A percentile compares a stretch with the other conserved stretches of the same genome.
These are phyloP conservation scores for Ophiocordyceps camponoti-rufipedis DNA, from an alignment of 2,329 filamentous ascomycete genomes.

Conservation along the genomic window DNA sequence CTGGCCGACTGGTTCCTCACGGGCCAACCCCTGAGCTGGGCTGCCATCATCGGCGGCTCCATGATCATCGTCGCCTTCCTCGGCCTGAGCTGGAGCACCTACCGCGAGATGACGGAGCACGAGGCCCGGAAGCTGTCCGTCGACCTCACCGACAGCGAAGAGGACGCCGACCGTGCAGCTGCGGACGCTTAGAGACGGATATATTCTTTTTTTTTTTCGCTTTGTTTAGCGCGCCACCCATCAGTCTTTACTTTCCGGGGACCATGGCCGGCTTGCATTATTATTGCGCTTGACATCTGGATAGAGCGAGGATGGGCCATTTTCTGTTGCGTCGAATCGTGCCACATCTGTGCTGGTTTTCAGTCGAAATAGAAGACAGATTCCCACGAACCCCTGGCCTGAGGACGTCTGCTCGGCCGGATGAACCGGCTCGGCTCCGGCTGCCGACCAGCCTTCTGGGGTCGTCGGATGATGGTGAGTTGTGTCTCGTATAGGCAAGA, in stretches of 20 bases:
- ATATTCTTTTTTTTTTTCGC: no score
- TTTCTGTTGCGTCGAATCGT: no score
- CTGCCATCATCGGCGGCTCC: conserved; percentile 64
- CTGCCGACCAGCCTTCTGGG: not conserved
- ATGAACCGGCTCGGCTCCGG: no score
- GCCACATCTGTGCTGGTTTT: no score
- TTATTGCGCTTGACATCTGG: no score
- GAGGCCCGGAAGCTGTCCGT: conserved; percentile 36
- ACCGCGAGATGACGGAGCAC: conserved; percentile 81
- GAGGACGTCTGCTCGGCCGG: not conserved
- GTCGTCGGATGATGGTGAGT: not conserved
- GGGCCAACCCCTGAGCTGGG: conserved; percentile 53
- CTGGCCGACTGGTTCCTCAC: conserved; percentile 78
- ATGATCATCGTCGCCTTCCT: conserved; percentile 79
- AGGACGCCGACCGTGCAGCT: conserved; percentile 20
- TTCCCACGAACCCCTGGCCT: not conserved
- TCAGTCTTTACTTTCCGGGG: not conserved
- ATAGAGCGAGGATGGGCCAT: no score
- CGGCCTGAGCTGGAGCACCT: conserved; percentile 82
- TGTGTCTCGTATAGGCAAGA: not conserved
- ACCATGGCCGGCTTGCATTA: no score
- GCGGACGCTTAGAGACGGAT: not conserved
- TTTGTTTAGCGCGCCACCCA: not conserved
- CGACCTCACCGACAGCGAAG: conserved; percentile 27
- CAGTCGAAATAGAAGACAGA: not conserved